Conservation (phyloP, 306 rosid species). For the Abrus precatorius region DNA sequence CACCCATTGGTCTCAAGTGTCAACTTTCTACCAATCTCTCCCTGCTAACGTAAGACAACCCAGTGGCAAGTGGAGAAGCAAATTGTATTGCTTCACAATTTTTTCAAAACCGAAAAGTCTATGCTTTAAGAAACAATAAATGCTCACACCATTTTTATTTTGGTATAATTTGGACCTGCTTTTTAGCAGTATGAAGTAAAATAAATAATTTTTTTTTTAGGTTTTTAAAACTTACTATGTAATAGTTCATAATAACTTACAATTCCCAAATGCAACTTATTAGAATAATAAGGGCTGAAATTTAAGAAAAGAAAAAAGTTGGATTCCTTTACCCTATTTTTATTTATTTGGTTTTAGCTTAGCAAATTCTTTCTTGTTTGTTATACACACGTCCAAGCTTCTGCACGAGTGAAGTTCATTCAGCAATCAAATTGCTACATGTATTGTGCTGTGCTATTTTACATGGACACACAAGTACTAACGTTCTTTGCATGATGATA, state of each 20-base stretch:
- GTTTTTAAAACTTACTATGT: no score
- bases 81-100: conserved; percentile 24
- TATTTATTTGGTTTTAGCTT: neutral
- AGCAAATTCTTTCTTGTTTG: neutral
- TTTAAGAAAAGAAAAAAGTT: no score
- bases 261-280: no score
- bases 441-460: neutral
- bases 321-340: neutral
- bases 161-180: no score
- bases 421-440: neutral
- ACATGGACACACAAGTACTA: conserved; percentile 23
- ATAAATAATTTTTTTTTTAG: no score
- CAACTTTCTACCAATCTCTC: conserved; percentile 15
- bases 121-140: neutral
- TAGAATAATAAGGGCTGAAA: no score
- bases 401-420: conserved; percentile 20
- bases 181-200: no score
- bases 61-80: conserved; percentile 30
- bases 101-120: neutral
- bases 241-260: no score
- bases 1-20: conserved; percentile 27
- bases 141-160: neutral
- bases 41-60: conserved; percentile 15
- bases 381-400: neutral
- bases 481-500: neutral